These are phyloP conservation scores for Gremmenia infestans DNA, from an alignment of 2,329 filamentous ascomycete genomes.

Conservation along the genomic window DNA sequence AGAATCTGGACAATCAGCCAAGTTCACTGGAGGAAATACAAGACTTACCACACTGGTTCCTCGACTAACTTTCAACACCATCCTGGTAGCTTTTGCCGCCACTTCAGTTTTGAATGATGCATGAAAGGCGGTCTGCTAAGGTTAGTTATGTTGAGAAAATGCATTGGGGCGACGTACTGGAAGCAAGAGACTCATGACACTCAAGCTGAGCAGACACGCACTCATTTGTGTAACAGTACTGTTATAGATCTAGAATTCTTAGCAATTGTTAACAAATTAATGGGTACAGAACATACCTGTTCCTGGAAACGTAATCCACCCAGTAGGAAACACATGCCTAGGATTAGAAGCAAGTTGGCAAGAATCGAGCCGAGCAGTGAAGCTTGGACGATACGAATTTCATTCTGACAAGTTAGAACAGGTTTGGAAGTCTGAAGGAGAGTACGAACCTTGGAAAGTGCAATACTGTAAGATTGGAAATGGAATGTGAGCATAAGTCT, in stretches of 20 bases:
- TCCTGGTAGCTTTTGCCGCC: slow-evolving; percentile 51
- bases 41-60: slow-evolving; percentile 75
- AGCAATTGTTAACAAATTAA: slow-evolving; percentile 1
- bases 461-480: slow-evolving; percentile 53
- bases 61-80: slow-evolving; percentile 79
- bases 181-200: slow-evolving; percentile 81
- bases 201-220: slow-evolving; percentile 83
- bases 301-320: slow-evolving; percentile 84
- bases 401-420: slow-evolving; percentile 46
- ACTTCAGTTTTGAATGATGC: slow-evolving; percentile 66
- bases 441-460: slow-evolving; percentile 58
- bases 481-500: slow-evolving; percentile 34
- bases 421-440: neutral
- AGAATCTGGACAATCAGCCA: slow-evolving; percentile 49
- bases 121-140: slow-evolving; percentile 73
- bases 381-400: slow-evolving; percentile 89
- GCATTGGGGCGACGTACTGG: slow-evolving; percentile 51
- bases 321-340: slow-evolving; percentile 87
- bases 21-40: neutral
- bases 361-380: slow-evolving; percentile 86
- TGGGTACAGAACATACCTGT: slow-evolving; percentile 50
- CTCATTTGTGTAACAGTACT: slow-evolving; percentile 96
- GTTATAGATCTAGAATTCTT: slow-evolving; percentile 67
- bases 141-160: slow-evolving; percentile 1
- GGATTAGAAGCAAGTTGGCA: slow-evolving; percentile 79